Conservation (phyloP, 2,329 filamentous ascomycete species). For the Fragosphaeria purpurea region DNA sequence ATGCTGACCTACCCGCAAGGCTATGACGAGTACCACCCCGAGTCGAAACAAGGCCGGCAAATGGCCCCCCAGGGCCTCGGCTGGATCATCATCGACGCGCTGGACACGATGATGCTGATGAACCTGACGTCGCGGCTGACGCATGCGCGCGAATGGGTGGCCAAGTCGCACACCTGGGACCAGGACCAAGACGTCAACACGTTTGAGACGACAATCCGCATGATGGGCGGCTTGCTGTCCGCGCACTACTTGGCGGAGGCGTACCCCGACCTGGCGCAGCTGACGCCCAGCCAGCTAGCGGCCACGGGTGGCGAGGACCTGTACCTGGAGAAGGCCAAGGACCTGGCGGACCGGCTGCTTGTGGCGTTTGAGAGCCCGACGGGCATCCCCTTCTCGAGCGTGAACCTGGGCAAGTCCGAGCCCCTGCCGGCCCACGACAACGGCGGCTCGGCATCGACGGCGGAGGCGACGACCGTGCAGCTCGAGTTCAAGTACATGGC, state of each 20-base stretch:
- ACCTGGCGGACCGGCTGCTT: slow-evolving; percentile 78
- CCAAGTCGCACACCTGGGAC: slow-evolving; percentile 70
- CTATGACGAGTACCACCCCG: slow-evolving; percentile 77
- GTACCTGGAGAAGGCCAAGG: slow-evolving; percentile 91
- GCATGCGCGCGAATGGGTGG: slow-evolving; percentile 82
- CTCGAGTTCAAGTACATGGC: slow-evolving; percentile 96
- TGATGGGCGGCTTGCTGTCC: slow-evolving; percentile 86
- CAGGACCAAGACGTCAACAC: slow-evolving; percentile 94
- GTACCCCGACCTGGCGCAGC: slow-evolving; percentile 69
- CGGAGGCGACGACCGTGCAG: slow-evolving; percentile 85
- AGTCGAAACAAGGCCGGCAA: slow-evolving; percentile 66
- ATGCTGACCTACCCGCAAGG: slow-evolving; percentile 31
- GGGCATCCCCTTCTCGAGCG: slow-evolving; percentile 80
- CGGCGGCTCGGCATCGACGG: slow-evolving; percentile 81
- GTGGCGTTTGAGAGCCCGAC: slow-evolving; percentile 80
- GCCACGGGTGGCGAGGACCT: slow-evolving; percentile 74
- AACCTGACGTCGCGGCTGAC: slow-evolving; percentile 79
- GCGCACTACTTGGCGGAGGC: slow-evolving; percentile 89
- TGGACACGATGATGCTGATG: slow-evolving; percentile 98
- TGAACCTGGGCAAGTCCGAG: slow-evolving; percentile 69
- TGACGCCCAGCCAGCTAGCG: slow-evolving; percentile 55
- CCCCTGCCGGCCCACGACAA: slow-evolving; percentile 77
- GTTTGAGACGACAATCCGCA: slow-evolving; percentile 95
- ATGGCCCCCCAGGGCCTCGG: slow-evolving; percentile 87
- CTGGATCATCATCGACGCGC: slow-evolving; percentile 94